Conservation (phyloP, 495 filamentous ascomycete species). For the Penicillium goetzii region DNA sequence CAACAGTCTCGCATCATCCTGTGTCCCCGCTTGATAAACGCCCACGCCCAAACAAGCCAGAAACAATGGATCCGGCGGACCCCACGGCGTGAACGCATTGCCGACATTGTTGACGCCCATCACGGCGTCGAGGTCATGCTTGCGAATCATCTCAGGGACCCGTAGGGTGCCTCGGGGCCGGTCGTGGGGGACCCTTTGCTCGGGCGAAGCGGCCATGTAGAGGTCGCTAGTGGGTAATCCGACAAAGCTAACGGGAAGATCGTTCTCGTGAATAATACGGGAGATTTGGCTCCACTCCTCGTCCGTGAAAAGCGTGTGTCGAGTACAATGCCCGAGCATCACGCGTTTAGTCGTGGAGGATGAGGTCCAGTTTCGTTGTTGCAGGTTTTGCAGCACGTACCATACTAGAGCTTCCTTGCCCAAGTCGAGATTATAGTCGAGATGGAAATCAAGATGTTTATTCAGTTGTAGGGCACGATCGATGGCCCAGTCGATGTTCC, state of each 20-base stretch:
- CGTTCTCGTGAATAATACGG: conserved; percentile 41
- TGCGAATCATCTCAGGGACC: conserved; percentile 63
- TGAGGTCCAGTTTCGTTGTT: conserved; percentile 50
- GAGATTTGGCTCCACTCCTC: conserved; percentile 55
- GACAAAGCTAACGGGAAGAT: conserved; percentile 68
- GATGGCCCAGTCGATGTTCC: conserved; percentile 68
- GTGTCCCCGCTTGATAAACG: conserved; percentile 68
- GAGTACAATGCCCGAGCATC: conserved; percentile 71
- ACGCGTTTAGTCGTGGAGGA: conserved; percentile 49
- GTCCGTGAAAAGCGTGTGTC: conserved; percentile 59
- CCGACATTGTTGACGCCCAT: conserved; percentile 78
- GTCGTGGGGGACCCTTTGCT: conserved; percentile 24
- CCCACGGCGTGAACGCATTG: conserved; percentile 77
- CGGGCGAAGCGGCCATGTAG: conserved; percentile 67
- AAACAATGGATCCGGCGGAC: conserved; percentile 68
- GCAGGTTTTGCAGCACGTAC: conserved; percentile 55
- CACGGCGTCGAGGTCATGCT: conserved; percentile 60
- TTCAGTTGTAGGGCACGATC: conserved; percentile 46
- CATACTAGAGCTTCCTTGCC: conserved; percentile 52
- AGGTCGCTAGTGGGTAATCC: conserved; percentile 75
- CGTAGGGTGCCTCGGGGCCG: conserved; percentile 63
- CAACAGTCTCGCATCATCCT: conserved; percentile 59
- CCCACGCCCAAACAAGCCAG: conserved; percentile 67
- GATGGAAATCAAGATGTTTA: conserved; percentile 72
- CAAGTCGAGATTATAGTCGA: conserved; percentile 69